Percentiles rank a stretch among this genome's conserved stretches.
Conservation (phyloP, 1,139 yeast species). For the Kurtzmaniella quercitrusa region DNA sequence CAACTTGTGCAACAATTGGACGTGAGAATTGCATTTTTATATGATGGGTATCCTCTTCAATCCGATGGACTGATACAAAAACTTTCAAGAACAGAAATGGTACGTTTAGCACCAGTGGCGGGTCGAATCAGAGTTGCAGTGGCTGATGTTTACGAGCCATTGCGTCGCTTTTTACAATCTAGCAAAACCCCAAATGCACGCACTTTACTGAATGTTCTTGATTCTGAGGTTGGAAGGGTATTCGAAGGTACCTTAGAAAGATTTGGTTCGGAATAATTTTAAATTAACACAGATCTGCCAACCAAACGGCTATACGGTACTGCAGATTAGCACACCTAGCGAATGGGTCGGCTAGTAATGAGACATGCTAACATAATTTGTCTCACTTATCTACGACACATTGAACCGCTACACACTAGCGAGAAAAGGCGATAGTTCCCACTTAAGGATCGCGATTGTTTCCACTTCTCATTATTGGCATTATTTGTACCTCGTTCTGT, state of each 20-base stretch:
- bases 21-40: constrained; percentile 35
- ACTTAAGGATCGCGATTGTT: too few relatives aligned
- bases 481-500: too few relatives aligned
- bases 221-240: constrained; percentile 33
- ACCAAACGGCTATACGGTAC: too few relatives aligned
- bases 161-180: constrained; percentile 11
- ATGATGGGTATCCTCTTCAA: constrained; percentile 30
- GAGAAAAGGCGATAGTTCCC: too few relatives aligned
- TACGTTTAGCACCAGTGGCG: constrained; percentile 44
- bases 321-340: too few relatives aligned
- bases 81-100: constrained; percentile 40
- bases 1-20: constrained; percentile 41
- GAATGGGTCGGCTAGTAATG: too few relatives aligned
- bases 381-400: too few relatives aligned
- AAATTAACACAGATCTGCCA: too few relatives aligned
- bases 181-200: constrained; percentile 12
- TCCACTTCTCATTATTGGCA: too few relatives aligned
- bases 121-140: constrained; percentile 40
- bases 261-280: constrained; percentile 2
- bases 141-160: constrained; percentile 19
- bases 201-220: constrained; percentile 22
- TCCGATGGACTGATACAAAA: constrained; percentile 12
- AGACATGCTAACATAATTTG: too few relatives aligned
- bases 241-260: constrained; percentile 41
- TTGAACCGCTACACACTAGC: too few relatives aligned